A percentile compares a stretch with the other conserved stretches of the same genome.
Evolutionary conservation across 345 rosid genomes (phyloP).

Genomic region (Firmiana major): DNA sequence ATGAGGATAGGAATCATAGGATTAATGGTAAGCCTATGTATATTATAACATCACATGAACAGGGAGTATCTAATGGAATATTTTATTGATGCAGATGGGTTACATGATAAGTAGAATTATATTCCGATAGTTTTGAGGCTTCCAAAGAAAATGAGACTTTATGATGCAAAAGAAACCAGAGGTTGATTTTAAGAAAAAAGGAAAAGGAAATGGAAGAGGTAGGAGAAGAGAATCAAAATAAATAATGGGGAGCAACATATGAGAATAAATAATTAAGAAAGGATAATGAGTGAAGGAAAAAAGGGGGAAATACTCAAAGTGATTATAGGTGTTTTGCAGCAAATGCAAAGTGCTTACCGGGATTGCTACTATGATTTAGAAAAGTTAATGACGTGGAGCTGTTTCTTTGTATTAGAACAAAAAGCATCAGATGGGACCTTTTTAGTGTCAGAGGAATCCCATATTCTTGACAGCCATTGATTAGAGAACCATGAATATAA

Average conservation of each 20-base stretch:
- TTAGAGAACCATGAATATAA: not conserved
- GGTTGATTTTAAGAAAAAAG: not conserved
- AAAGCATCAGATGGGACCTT: not conserved
- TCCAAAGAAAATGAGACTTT: not conserved
- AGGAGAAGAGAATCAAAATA: not conserved
- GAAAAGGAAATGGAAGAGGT: not conserved
- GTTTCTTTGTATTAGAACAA: not conserved
- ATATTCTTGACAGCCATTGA: not conserved
- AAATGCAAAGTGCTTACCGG: not conserved
- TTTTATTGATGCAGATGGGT: not conserved
- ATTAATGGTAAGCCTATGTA: not conserved
- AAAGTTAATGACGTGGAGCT: not conserved
- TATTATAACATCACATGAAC: not conserved
- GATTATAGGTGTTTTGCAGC: not conserved
- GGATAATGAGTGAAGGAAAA: not conserved
- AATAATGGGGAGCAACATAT: not conserved
- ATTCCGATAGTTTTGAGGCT: not conserved
- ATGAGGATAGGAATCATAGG: not conserved
- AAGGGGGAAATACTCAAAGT: not conserved
- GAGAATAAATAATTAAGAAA: not conserved
- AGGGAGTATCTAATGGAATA: not conserved
- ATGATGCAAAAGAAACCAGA: not conserved
- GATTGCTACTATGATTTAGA: not conserved
- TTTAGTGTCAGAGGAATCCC: not conserved
- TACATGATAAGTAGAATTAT: not conserved